Percentiles rank a stretch among this genome's conserved stretches.
phyloP scores from a whole-genome alignment of 352 stramenopile species.

The Globisporangium sylvaticum region DNA sequence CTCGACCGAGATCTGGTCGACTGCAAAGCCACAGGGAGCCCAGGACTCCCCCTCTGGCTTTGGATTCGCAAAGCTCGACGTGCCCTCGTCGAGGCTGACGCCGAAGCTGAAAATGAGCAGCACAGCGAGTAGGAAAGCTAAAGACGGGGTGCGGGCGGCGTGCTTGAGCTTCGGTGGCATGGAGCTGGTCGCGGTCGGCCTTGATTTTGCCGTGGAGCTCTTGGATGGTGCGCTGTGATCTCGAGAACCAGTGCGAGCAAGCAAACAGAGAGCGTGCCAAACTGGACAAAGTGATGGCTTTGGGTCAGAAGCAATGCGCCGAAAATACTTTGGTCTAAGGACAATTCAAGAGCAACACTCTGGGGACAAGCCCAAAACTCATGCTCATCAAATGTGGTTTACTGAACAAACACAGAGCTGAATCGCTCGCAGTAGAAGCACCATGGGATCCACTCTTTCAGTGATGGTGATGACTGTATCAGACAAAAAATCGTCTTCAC shows the following conservation, averaged over 20 bases:
- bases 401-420: too few species aligned
- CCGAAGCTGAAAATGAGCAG: constrained; percentile 11
- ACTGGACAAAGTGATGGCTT: too few species aligned
- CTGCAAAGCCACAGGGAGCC: constrained; percentile 50
- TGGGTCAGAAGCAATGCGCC: too few species aligned
- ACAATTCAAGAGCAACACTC: too few species aligned
- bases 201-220: background rate
- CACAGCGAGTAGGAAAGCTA: constrained; percentile 1
- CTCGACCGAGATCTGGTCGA: constrained; percentile 40
- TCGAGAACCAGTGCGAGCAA: too few species aligned
- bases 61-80: constrained; percentile 44
- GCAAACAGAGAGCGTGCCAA: background rate
- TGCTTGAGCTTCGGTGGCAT: background rate
- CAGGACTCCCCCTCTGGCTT: constrained; percentile 57
- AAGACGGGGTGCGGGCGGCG: background rate
- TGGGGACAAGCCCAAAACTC: too few species aligned
- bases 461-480: too few species aligned
- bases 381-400: too few species aligned
- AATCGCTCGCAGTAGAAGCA: too few species aligned
- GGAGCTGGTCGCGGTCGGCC: background rate
- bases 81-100: constrained; percentile 19
- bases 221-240: background rate
- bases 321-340: too few species aligned
- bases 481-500: too few species aligned
- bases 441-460: too few species aligned